Conservation (phyloP, 495 filamentous ascomycete genomes). For the Penicillium atrosanguineum region DNA sequence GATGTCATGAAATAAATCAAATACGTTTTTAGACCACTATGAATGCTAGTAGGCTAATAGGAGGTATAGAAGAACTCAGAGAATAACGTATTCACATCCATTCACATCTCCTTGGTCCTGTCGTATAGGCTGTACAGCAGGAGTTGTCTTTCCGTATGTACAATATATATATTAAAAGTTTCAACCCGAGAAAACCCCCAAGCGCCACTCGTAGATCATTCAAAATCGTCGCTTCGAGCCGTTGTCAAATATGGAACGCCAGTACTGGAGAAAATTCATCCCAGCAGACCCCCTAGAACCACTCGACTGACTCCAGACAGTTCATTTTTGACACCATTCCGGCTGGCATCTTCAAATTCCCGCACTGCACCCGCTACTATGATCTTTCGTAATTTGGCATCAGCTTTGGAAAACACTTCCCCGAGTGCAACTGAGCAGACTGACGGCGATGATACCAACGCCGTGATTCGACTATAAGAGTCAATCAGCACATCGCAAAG, state of each 20-base stretch:
- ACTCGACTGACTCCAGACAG: constrained; percentile 81
- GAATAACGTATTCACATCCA: no score
- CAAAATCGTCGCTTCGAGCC: not conserved
- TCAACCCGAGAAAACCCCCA: constrained; percentile 3
- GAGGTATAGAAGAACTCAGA: no score
- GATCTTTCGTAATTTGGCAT: constrained; percentile 78
- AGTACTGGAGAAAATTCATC: constrained; percentile 38
- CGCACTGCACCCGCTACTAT: constrained; percentile 80
- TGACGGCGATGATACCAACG: constrained; percentile 63
- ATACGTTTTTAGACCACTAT: not conserved
- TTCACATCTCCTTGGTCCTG: no score
- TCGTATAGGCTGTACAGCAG: not conserved
- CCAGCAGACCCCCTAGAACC: constrained; percentile 82
- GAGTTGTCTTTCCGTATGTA: not conserved
- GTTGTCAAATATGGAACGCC: not conserved
- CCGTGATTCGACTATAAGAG: constrained; percentile 76
- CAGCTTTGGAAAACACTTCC: constrained; percentile 87
- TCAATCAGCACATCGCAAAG: constrained; percentile 95
- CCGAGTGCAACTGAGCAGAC: constrained; percentile 61
- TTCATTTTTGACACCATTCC: constrained; percentile 72
- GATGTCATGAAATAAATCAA: not conserved
- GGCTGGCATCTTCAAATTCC: constrained; percentile 88
- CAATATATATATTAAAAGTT: not conserved
- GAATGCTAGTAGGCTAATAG: no score
- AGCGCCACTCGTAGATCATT: constrained; percentile 12